Base-by-base conservation (phyloP, 805 yeast species). In the Teunomyces pallodes region DNA sequence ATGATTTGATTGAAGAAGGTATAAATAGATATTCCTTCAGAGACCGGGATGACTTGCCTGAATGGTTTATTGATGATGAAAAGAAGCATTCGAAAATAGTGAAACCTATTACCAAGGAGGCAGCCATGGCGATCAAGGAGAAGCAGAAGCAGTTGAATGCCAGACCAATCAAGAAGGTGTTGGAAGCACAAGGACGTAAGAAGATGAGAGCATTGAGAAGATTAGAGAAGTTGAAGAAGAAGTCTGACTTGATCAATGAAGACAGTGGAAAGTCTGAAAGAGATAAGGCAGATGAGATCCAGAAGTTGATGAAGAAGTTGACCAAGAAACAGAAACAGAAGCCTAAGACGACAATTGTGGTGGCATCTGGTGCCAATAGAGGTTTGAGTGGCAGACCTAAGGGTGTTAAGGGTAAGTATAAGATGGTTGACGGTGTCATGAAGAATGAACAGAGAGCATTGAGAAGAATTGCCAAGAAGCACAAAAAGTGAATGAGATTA, bases 401-500 rank as follows among this genome's bases (percentile, higher is more conserved):
- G 72, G 99, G 99, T 67, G 83, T 94, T 57, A 90, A 84, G 69
- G 99, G 99, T 72, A 90, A 89, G 67, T 94, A 94, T 75, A 94
- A 89, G 85, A 94, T 94, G 99, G 98, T 94, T 58, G 99, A 94
- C 71, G 98, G 98, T 77, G 88, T 85, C 16, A 76, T 90, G 86
- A 94, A 94, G 87, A 94, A 94, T 68, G 99, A 94, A 72, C 91
- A 87, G 77, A 79, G 99, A 57, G 97, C 98, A 10, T 75, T 92
- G 62, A 84, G 81, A 63, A 84, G 98, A 66, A 88, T 91, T 56
- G 87, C 90, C 24, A 94, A 91, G 79, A 90, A 88, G 75, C 77
- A 85, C 62, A 87, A 81, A 71, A 86, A 86, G 66, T 72, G 66
- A 46, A 8, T 6, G 24, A 20, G 24, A 20, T 20, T 20, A 20